Conservation (phyloP, 768 basidiomycete species). For the Tricholoma saponaceum region DNA sequence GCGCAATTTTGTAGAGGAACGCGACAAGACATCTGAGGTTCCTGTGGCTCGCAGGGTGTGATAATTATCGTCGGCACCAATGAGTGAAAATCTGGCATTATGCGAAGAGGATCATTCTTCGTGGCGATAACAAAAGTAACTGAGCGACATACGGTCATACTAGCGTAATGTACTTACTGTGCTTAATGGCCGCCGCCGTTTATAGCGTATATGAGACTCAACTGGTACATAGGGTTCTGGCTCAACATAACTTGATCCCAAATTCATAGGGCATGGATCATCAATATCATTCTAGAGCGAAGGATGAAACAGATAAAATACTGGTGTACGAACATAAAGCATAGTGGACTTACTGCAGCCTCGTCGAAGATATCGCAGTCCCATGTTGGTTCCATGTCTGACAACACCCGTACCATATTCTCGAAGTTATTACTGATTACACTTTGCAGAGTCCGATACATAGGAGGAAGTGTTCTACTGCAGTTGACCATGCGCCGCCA, state of each 20-base stretch:
- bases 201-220: slow-evolving; percentile 10
- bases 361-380: slow-evolving; percentile 8
- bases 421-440: slow-evolving; percentile 36
- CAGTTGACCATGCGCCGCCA: slow-evolving; percentile 27
- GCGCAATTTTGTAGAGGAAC: slow-evolving; percentile 53
- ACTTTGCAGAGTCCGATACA: slow-evolving; percentile 30
- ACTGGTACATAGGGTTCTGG: background rate
- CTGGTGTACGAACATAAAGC: background rate
- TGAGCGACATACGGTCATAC: background rate
- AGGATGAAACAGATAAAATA: background rate
- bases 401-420: slow-evolving; percentile 37
- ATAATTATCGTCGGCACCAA: slow-evolving; percentile 48
- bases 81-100: slow-evolving; percentile 29
- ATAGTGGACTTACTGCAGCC: slow-evolving; percentile 16
- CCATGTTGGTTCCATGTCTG: slow-evolving; percentile 32
- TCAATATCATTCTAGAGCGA: background rate
- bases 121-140: background rate
- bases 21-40: slow-evolving; percentile 37
- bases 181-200: slow-evolving; percentile 19
- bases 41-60: slow-evolving; percentile 39
- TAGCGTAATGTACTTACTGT: slow-evolving; percentile 9
- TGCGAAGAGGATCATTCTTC: slow-evolving; percentile 16
- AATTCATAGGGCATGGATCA: slow-evolving; percentile 1
- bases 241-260: background rate
- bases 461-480: slow-evolving; percentile 25